These are phyloP conservation scores for Sophora flavescens DNA, from an alignment of 306 rosid genomes.

Conservation along the genomic window DNA sequence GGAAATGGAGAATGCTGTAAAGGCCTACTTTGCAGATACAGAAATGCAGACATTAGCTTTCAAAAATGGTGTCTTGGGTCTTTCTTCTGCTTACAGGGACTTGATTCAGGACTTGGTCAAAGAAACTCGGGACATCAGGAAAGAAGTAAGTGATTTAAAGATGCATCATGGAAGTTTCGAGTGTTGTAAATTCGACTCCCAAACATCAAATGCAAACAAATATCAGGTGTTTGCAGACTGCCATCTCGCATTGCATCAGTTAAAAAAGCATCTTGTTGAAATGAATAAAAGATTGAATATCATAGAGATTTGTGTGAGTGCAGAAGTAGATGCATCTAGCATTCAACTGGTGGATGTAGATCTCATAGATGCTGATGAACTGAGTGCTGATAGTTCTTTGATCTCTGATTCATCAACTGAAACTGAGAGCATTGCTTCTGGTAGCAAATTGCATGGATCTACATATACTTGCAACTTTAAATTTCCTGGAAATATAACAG, in stretches of 20 bases:
- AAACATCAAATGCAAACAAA: conserved; percentile 42
- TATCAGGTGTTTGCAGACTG: conserved; percentile 47
- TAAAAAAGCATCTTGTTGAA: conserved; percentile 57
- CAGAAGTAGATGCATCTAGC: conserved; percentile 45
- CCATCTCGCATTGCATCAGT: conserved; percentile 54
- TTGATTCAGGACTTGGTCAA: conserved; percentile 55
- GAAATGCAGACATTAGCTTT: conserved; percentile 51
- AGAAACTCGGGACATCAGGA: conserved; percentile 61
- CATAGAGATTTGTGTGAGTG: conserved; percentile 56
- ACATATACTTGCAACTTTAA: conserved; percentile 34
- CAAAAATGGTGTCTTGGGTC: conserved; percentile 48
- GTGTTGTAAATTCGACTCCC: conserved; percentile 41
- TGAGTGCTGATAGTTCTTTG: conserved; percentile 71
- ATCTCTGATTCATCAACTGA: conserved; percentile 65
- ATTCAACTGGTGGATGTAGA: conserved; percentile 47
- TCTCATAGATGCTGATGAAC: conserved; percentile 59
- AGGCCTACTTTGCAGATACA: conserved; percentile 52
- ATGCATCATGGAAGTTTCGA: conserved; percentile 47
- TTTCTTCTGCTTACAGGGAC: conserved; percentile 54
- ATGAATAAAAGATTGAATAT: conserved; percentile 59
- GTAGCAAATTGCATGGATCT: conserved; percentile 42
- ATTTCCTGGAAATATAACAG: conserved; percentile 44
- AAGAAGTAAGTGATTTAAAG: conserved; percentile 53
- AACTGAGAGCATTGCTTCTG: conserved; percentile 56
- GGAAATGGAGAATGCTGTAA: conserved; percentile 58